phyloP scores from a whole-genome alignment of 2,329 filamentous ascomycete species.

The Fusarium cicatricum region DNA sequence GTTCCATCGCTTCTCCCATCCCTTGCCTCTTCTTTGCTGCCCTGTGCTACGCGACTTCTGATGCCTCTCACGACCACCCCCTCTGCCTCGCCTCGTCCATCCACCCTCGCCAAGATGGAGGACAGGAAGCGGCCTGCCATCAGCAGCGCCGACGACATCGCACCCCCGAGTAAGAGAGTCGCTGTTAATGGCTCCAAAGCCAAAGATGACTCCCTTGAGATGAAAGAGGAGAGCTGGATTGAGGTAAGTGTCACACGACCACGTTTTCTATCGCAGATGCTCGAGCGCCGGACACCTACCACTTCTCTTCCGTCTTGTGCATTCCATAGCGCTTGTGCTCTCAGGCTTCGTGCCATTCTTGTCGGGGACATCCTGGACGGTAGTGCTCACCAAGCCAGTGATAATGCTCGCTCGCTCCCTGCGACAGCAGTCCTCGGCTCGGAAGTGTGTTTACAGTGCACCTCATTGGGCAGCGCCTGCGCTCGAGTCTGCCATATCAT shows the following conservation, averaged over 20 bases:
- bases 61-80: constrained; percentile 86
- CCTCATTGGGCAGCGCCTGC: constrained; percentile 30
- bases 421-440: constrained; percentile 45
- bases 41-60: constrained; percentile 62
- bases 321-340: constrained; percentile 20
- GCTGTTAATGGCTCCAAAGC: constrained; percentile 79
- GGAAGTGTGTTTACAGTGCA: constrained; percentile 35
- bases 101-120: constrained; percentile 95
- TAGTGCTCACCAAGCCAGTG: constrained; percentile 50
- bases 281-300: constrained; percentile 22
- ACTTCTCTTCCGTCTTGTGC: constrained; percentile 13
- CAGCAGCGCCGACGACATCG: constrained; percentile 80
- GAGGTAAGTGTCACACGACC: constrained; percentile 66
- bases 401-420: constrained; percentile 45
- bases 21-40: constrained; percentile 53
- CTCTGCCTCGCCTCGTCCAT: constrained; percentile 76
- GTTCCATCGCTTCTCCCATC: constrained; percentile 41
- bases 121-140: constrained; percentile 96
- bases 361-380: constrained; percentile 44
- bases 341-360: constrained; percentile 39
- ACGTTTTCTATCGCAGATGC: constrained; percentile 33
- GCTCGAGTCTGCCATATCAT: constrained; percentile 27
- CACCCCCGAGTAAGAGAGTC: constrained; percentile 91
- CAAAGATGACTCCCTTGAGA: constrained; percentile 63
- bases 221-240: constrained; percentile 68